Evolutionary conservation across 2,329 filamentous ascomycete genomes (phyloP), one percentile per base, ranked within the genome.

Genomic region (Tolypocladium album): DNA sequence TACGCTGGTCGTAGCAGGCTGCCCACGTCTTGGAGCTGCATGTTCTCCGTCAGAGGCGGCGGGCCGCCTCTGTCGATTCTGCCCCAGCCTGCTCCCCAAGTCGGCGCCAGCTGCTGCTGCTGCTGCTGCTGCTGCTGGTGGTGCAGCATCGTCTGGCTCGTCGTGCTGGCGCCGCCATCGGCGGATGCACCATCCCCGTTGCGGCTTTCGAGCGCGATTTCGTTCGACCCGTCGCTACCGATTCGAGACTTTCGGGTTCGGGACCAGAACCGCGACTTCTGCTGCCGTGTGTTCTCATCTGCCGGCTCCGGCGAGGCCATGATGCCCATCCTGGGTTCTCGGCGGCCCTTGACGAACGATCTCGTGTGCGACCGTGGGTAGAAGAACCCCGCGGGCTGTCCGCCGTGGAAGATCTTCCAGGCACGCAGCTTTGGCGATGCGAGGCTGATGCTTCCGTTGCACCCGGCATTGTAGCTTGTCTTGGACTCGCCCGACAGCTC

Each of bases 401-500:
- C 80, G n/a, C 79, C 79, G 4, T 64, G 59, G 62, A 83, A 81
- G 0, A 77, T 77, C 45, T 79, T 79, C 77, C 75, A 78, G 58
- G 71, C 70, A 6, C 65, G 69, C 43, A 68, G 59, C 45, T 67
- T 69, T 4, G 71, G 68, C 2, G 67, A 67, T 24, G 69, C 72
- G 13, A 73, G 67, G 55, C 68, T 69, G 63, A 79, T 77, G 63
- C 79, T 82, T 27, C 79, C 79, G 66, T 80, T 81, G 55, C 77
- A 77, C 38, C 78, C 79, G 5, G 77, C 71, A 59, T 82, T 80
- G 65, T 82, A 81, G 38, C 77, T 86, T 24, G 85, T 86, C 2
- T 84, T 81, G 3, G 82, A 77, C 70, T 90, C 88, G 12, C 86
- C 87, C 1, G 86, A 81, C 20, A 91, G 75, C 64, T 87, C 82